These are phyloP conservation scores for Bipolaris bicolor DNA, from an alignment of 2,329 filamentous ascomycete species.

Conservation along the genomic window DNA sequence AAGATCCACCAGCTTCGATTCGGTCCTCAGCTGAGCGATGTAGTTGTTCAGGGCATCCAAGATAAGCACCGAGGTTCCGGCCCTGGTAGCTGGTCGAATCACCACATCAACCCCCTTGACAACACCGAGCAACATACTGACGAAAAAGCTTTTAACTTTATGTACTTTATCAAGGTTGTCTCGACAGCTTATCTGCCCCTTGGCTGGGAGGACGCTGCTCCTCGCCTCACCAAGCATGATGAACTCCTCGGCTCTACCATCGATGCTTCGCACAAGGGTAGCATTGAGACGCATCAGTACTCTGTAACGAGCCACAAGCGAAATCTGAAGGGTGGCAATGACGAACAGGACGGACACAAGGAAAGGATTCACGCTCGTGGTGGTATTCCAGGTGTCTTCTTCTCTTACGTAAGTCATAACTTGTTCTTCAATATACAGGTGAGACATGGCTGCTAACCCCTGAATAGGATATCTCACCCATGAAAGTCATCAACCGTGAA, in stretches of 20 bases:
- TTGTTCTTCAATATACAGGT: neutral
- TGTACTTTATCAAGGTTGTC: conserved; percentile 99
- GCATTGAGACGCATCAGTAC: conserved; percentile 97
- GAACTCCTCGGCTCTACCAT: conserved; percentile 55
- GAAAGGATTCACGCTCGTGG: conserved; percentile 88
- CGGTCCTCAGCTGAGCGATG: conserved; percentile 84
- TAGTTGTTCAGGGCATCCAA: conserved; percentile 56
- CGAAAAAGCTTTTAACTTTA: conserved; percentile 90
- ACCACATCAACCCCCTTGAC: conserved; percentile 92
- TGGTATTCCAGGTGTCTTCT: conserved; percentile 97
- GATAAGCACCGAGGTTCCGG: conserved; percentile 61
- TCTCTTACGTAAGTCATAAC: conserved; percentile 81
- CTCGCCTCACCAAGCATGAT: conserved; percentile 53
- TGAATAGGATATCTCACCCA: conserved; percentile 90
- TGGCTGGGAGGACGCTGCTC: conserved; percentile 72
- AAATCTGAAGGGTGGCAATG: conserved; percentile 81
- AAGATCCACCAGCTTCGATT: conserved; percentile 88
- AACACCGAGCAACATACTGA: conserved; percentile 74
- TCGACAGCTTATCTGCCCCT: conserved; percentile 93
- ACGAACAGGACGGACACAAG: conserved; percentile 85
- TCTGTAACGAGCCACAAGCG: conserved; percentile 96
- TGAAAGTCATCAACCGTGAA: conserved; percentile 99
- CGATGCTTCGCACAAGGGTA: conserved; percentile 71
- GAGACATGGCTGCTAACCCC: conserved; percentile 15
- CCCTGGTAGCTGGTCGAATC: conserved; percentile 75